These are phyloP conservation scores for Kwoniella europaea DNA, from an alignment of 768 basidiomycete species.

Conservation along the genomic window DNA sequence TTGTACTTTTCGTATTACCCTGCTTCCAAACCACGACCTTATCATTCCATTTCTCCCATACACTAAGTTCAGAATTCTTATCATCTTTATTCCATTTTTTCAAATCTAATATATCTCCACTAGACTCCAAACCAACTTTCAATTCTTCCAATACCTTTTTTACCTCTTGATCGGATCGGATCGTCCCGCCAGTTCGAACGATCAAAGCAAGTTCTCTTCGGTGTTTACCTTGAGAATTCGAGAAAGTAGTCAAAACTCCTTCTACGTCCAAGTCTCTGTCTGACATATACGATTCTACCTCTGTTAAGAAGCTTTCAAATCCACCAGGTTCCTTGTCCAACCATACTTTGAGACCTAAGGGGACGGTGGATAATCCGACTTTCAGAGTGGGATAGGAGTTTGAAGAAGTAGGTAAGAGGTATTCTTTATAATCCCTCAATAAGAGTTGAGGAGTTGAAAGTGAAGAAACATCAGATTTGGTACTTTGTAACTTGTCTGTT, in stretches of 20 bases:
- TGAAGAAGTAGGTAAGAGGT: conserved; percentile 64
- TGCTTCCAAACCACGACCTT: conserved; percentile 58
- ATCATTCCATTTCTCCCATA: conserved; percentile 27
- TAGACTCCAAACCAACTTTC: conserved; percentile 68
- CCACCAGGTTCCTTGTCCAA: conserved; percentile 59
- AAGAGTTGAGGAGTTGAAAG: conserved; percentile 77
- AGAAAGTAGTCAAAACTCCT: conserved; percentile 79
- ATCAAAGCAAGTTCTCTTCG: conserved; percentile 73
- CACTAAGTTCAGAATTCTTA: neutral
- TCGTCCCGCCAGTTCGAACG: too few relatives aligned
- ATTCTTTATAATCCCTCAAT: conserved; percentile 95
- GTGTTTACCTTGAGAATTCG: conserved; percentile 62
- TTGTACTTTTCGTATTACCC: conserved; percentile 58
- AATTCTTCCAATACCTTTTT: conserved; percentile 58
- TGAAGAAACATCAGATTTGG: conserved; percentile 73
- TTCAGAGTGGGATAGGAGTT: conserved; percentile 61
- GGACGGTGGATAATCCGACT: conserved; percentile 83
- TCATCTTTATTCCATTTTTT: conserved; percentile 60
- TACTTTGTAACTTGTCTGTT: conserved; percentile 61
- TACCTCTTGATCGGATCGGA: too few relatives aligned
- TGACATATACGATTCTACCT: conserved; percentile 67
- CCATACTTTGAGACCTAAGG: conserved; percentile 69
- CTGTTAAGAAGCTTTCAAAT: conserved; percentile 58
- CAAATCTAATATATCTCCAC: conserved; percentile 62
- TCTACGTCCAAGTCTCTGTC: conserved; percentile 70